Conservation (phyloP, 2,329 filamentous ascomycete genomes). For the Helicocarpus griseus region DNA sequence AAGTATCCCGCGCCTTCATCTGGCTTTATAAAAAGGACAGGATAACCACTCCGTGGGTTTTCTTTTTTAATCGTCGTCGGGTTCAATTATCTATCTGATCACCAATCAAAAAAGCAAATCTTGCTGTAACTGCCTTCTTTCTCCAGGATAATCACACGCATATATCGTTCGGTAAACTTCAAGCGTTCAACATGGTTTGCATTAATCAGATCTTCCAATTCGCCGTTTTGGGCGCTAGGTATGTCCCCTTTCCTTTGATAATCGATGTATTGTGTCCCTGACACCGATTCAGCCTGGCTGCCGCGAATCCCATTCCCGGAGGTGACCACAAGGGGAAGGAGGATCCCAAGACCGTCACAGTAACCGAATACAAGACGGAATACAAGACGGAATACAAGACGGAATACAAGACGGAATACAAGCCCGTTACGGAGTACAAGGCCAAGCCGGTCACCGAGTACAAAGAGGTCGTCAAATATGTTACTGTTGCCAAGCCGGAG, state of each 20-base stretch:
- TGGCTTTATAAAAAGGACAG: neutral
- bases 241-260: neutral
- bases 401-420: neutral
- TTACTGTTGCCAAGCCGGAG: neutral
- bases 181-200: constrained; percentile 6
- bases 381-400: neutral
- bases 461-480: neutral
- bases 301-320: constrained; percentile 4
- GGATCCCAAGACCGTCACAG: neutral
- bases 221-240: constrained; percentile 4
- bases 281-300: neutral
- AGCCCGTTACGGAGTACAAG: neutral
- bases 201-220: constrained; percentile 5
- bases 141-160: neutral
- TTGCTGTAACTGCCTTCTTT: neutral
- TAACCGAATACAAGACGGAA: constrained; percentile 1
- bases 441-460: neutral
- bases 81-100: neutral
- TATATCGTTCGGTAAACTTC: neutral
- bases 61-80: neutral
- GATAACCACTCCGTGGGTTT: neutral
- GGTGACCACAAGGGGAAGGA: constrained; percentile 3
- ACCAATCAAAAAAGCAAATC: neutral
- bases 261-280: neutral
- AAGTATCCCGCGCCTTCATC: neutral